phyloP scores from a whole-genome alignment of 2,329 filamentous ascomycete genomes.

The Neofusicoccum kwambonambiense region DNA sequence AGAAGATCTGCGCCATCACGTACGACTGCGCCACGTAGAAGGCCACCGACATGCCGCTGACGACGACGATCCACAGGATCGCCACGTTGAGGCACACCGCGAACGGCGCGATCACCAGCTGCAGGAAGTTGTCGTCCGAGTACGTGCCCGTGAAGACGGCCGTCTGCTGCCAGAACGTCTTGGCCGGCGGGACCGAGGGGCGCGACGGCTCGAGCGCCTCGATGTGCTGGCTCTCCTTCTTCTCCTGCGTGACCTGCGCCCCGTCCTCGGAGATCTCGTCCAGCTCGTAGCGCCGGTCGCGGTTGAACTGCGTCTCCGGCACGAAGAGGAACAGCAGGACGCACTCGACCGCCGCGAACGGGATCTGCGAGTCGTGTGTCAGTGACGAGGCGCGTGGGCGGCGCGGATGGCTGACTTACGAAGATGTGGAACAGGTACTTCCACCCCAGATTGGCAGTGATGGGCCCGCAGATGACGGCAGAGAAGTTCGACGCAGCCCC shows the following conservation, averaged over 20 bases:
- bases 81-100: slow-evolving; percentile 53
- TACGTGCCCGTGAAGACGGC: slow-evolving; percentile 42
- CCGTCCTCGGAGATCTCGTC: slow-evolving; percentile 6
- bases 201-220: not conserved
- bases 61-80: slow-evolving; percentile 51
- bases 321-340: slow-evolving; percentile 50
- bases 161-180: slow-evolving; percentile 37
- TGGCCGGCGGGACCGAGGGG: slow-evolving; percentile 25
- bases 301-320: slow-evolving; percentile 51
- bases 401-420: slow-evolving; percentile 45
- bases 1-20: slow-evolving; percentile 43
- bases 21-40: slow-evolving; percentile 46
- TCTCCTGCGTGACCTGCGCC: slow-evolving; percentile 2
- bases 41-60: slow-evolving; percentile 44
- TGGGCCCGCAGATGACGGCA: not conserved
- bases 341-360: slow-evolving; percentile 41
- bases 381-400: slow-evolving; percentile 28
- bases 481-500: slow-evolving; percentile 16
- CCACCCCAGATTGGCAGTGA: slow-evolving; percentile 41
- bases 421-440: slow-evolving; percentile 48
- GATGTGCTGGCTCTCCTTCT: not conserved
- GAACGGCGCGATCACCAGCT: slow-evolving; percentile 45
- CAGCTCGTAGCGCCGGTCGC: slow-evolving; percentile 32
- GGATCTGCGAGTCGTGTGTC: slow-evolving; percentile 35
- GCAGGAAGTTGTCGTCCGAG: slow-evolving; percentile 38